Evolutionary conservation across 805 yeast genomes (phyloP).

Genomic region (Saturnispora gosingensis): DNA sequence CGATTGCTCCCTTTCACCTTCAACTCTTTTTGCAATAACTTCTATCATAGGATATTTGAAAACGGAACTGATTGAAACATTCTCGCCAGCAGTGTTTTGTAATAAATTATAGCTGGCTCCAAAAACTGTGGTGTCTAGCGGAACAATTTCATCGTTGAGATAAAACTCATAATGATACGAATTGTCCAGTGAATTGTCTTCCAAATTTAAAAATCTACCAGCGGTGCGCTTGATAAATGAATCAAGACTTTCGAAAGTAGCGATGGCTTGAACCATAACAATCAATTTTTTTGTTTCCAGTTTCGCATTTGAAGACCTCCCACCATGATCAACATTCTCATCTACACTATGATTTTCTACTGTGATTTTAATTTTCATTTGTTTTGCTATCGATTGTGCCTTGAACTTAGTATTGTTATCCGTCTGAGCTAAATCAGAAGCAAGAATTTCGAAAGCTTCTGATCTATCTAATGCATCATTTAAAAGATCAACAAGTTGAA

Average conservation of each 20-base stretch:
- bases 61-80: constrained; percentile 33
- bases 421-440: constrained; percentile 15
- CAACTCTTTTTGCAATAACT: constrained; percentile 34
- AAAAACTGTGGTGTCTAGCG: constrained; percentile 61
- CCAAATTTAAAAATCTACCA: constrained; percentile 22
- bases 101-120: constrained; percentile 58
- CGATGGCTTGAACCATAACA: constrained; percentile 50
- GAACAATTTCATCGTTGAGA: constrained; percentile 47
- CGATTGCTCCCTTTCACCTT: constrained; percentile 19
- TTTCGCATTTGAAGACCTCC: constrained; percentile 21
- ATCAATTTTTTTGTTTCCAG: constrained; percentile 22
- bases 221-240: constrained; percentile 37
- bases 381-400: constrained; percentile 60
- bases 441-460: constrained; percentile 64
- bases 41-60: constrained; percentile 55
- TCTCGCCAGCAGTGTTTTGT: constrained; percentile 30
- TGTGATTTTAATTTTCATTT: constrained; percentile 49
- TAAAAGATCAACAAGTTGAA: constrained; percentile 43
- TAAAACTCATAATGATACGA: constrained; percentile 44
- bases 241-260: constrained; percentile 46
- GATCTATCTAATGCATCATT: constrained; percentile 68
- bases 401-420: constrained; percentile 24
- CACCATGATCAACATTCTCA: not conserved
- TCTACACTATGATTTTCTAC: constrained; percentile 12
- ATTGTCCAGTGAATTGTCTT: constrained; percentile 11